Percentiles rank a stretch among this genome's conserved stretches.
phyloP scores from a whole-genome alignment of 2,329 filamentous ascomycete species.

The Lasiodiplodia gonubiensis region DNA sequence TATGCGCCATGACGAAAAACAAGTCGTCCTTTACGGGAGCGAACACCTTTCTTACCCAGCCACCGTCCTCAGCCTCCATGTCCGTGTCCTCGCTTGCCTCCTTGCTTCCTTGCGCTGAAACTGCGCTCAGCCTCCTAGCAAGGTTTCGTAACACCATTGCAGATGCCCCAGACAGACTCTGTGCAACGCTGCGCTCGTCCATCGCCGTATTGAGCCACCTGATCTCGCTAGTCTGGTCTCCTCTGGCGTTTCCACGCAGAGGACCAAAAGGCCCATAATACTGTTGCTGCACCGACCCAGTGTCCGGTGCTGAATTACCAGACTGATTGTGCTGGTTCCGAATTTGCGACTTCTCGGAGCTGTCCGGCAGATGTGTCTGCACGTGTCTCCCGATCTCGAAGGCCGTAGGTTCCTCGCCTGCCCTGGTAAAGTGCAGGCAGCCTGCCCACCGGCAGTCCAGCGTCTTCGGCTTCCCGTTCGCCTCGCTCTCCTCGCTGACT shows the following conservation, averaged over 20 bases:
- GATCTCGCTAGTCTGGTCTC: slow-evolving; percentile 35
- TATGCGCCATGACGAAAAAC: slow-evolving; percentile 73
- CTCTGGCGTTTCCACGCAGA: slow-evolving; percentile 31
- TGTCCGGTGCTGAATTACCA: slow-evolving; percentile 54
- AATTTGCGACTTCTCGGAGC: slow-evolving; percentile 44
- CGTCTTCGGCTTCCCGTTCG: slow-evolving; percentile 48
- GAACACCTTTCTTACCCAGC: slow-evolving; percentile 72
- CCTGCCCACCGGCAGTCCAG: slow-evolving; percentile 71
- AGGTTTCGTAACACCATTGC: slow-evolving; percentile 80
- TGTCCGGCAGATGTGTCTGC: slow-evolving; percentile 69
- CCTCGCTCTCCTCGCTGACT: slow-evolving; percentile 43
- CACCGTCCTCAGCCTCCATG: slow-evolving; percentile 54
- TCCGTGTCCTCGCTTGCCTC: slow-evolving; percentile 55
- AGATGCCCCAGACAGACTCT: slow-evolving; percentile 78
- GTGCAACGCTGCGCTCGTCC: slow-evolving; percentile 64
- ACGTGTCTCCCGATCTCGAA: slow-evolving; percentile 66
- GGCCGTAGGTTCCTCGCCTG: slow-evolving; percentile 41
- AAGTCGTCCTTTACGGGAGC: slow-evolving; percentile 68
- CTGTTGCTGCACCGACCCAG: background rate
- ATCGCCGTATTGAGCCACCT: slow-evolving; percentile 54
- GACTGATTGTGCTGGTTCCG: slow-evolving; percentile 57
- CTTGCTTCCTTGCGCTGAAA: slow-evolving; percentile 23
- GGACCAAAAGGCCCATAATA: background rate
- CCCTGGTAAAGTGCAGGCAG: slow-evolving; percentile 62
- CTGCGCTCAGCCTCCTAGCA: slow-evolving; percentile 55